Evolutionary conservation across 1,139 yeast species (phyloP), one percentile per base, ranked within the genome.

Genomic region (Hansenula anomala): DNA sequence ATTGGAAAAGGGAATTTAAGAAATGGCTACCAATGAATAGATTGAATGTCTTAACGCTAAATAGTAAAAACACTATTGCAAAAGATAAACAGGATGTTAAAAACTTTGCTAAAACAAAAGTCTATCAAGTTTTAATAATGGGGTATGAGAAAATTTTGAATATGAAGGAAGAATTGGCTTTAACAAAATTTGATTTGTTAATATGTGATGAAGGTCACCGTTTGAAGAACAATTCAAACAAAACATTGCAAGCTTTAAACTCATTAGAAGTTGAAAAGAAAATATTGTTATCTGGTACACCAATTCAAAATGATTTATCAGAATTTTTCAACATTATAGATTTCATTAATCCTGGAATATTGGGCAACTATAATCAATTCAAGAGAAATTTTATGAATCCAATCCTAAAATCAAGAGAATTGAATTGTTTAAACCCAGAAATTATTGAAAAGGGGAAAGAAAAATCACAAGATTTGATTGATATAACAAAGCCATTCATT

Each of bases 121-220:
- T 89, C 1, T 86, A 87, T 55, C 95, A 88, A 52, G 88, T 92
- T 1, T 61, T 92, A 55, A 75, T 92, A 11, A 73, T 90, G 49
- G 95, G 97, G 10, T 92, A 92, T 57, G 99, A 94, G 54, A 85
- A 86, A 53, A 67, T 87, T 29, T 61, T 82, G 20, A 67, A 74
- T 4, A 66, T 80, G 51, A 66, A 69, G n/a, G 70, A 71, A 6
- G 86, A 79, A 40, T 54, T 90, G 20, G 51, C 63, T 1, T 58
- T 66, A 2, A 67, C 72, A 2, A 60, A 66, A 3, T 75, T 87
- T 49, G 97, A 89, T 55, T 53, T 92, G 18, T 63, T 94, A 29
- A 75, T 94, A 0, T 92, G 98, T 59, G 99, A 94, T 59, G 99
- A 94, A 58, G 98, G 97, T 3, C 97, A 90, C 58, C 69, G 95